These are phyloP conservation scores for Schizothecium vesticola DNA, from an alignment of 495 filamentous ascomycete genomes.

Conservation along the genomic window DNA sequence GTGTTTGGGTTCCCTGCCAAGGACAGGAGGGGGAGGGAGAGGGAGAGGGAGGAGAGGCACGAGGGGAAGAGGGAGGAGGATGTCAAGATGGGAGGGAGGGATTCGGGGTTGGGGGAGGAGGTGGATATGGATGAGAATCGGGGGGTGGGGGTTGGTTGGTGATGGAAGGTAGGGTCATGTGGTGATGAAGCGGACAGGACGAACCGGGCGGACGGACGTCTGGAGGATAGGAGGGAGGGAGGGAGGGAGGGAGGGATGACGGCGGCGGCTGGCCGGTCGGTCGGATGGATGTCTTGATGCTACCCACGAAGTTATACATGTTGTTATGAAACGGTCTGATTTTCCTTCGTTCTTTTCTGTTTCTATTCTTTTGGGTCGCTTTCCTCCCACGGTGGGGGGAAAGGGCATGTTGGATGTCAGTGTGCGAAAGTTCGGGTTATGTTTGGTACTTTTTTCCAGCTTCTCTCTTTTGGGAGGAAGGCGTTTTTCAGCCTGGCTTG, in stretches of 20 bases:
- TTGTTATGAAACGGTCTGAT: background rate
- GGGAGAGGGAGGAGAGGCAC: background rate
- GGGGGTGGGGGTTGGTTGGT: background rate
- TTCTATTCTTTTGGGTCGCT: background rate
- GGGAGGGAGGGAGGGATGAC: too few relatives aligned
- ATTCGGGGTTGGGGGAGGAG: conserved; percentile 5
- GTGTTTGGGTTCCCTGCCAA: conserved; percentile 32
- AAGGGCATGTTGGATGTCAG: background rate
- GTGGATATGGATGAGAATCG: conserved; percentile 1
- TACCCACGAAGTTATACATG: background rate
- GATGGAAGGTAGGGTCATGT: too few relatives aligned
- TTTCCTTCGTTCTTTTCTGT: background rate
- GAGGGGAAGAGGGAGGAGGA: too few relatives aligned
- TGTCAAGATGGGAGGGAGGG: background rate
- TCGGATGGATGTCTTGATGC: background rate
- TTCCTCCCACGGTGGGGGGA: too few relatives aligned
- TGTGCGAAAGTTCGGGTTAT: too few relatives aligned
- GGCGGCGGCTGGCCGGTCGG: too few relatives aligned
- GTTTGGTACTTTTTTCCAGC: too few relatives aligned
- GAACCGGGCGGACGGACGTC: too few relatives aligned
- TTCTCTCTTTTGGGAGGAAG: too few relatives aligned
- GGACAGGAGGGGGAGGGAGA: background rate
- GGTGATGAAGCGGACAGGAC: too few relatives aligned
- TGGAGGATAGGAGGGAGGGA: too few relatives aligned
- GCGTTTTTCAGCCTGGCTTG: background rate